Evolutionary conservation across 1,139 yeast genomes (phyloP).

Genomic region (Nakaseomyces bracarensis): DNA sequence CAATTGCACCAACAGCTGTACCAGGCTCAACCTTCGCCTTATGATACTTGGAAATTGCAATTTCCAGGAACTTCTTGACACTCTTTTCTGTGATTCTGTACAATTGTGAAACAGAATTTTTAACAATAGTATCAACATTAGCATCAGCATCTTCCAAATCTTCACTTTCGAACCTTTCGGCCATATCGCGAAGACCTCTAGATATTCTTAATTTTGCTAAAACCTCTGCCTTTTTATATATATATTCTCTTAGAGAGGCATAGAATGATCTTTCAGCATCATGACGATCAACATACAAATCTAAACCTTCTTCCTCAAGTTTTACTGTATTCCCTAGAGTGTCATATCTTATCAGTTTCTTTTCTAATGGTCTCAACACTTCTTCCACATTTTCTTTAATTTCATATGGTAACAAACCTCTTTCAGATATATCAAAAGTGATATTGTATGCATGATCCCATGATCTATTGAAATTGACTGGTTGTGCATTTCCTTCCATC

Average conservation of each 20-base stretch:
- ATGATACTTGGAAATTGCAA: slow-evolving; percentile 74
- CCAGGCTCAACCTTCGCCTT: slow-evolving; percentile 97
- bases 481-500: slow-evolving; percentile 98
- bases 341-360: slow-evolving; percentile 55
- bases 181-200: slow-evolving; percentile 41
- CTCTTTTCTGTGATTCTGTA: slow-evolving; percentile 57
- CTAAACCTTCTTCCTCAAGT: slow-evolving; percentile 37
- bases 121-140: slow-evolving; percentile 41
- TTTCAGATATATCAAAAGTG: slow-evolving; percentile 50
- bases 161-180: slow-evolving; percentile 35
- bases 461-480: slow-evolving; percentile 86
- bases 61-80: slow-evolving; percentile 60
- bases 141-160: slow-evolving; percentile 36
- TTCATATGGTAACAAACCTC: slow-evolving; percentile 63
- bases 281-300: slow-evolving; percentile 64
- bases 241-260: slow-evolving; percentile 58
- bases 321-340: slow-evolving; percentile 56
- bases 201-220: slow-evolving; percentile 52
- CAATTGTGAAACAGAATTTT: slow-evolving; percentile 60
- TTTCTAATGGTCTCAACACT: slow-evolving; percentile 55
- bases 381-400: slow-evolving; percentile 48
- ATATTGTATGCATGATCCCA: slow-evolving; percentile 88
- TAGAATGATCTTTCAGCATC: slow-evolving; percentile 86
- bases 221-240: slow-evolving; percentile 46
- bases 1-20: slow-evolving; percentile 98